Percentiles rank a stretch among this genome's conserved stretches.
Conservation (phyloP, 202 grass and related monocot species). For the Saccharum hybrid region DNA sequence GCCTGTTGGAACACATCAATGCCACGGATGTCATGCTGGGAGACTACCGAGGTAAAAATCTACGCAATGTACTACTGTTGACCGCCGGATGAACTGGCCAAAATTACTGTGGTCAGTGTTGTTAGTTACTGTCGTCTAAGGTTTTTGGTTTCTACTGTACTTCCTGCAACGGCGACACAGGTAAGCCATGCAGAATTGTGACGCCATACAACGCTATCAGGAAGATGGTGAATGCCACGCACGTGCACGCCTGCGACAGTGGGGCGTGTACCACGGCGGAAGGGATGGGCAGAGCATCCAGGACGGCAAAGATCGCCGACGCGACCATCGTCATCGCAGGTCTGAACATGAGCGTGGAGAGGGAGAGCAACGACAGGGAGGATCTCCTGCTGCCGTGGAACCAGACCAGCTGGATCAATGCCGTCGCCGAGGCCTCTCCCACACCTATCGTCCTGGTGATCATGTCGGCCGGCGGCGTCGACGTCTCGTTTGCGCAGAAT, state of each 20-base stretch:
- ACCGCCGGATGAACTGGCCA: too few relatives aligned
- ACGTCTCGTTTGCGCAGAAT: conserved; percentile 60
- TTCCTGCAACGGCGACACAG: conserved; percentile 21
- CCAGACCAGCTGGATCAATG: conserved; percentile 50
- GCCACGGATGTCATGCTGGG: conserved; percentile 75
- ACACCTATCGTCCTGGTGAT: conserved; percentile 64
- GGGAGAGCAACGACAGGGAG: conserved; percentile 67
- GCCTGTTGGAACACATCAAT: conserved; percentile 61
- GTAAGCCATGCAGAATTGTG: conserved; percentile 60
- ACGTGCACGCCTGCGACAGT: conserved; percentile 38
- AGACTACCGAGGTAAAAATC: conserved; percentile 60
- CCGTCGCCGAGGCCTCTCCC: conserved; percentile 51
- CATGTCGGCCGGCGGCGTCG: conserved; percentile 71
- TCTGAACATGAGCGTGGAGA: conserved; percentile 63
- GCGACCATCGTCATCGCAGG: conserved; percentile 69
- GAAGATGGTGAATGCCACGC: conserved; percentile 1
- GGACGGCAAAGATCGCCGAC: conserved; percentile 29
- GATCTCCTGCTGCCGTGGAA: conserved; percentile 65
- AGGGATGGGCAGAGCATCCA: not conserved
- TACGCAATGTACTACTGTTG: not conserved
- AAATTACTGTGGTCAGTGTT: not conserved
- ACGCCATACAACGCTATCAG: conserved; percentile 61
- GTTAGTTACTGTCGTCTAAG: not conserved
- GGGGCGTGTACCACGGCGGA: conserved; percentile 15
- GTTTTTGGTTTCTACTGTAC: not conserved